A percentile compares a stretch with the other conserved stretches of the same genome.
phyloP scores from a whole-genome alignment of 1,284 basidiomycete genomes.

The Naganishia cerealis region DNA sequence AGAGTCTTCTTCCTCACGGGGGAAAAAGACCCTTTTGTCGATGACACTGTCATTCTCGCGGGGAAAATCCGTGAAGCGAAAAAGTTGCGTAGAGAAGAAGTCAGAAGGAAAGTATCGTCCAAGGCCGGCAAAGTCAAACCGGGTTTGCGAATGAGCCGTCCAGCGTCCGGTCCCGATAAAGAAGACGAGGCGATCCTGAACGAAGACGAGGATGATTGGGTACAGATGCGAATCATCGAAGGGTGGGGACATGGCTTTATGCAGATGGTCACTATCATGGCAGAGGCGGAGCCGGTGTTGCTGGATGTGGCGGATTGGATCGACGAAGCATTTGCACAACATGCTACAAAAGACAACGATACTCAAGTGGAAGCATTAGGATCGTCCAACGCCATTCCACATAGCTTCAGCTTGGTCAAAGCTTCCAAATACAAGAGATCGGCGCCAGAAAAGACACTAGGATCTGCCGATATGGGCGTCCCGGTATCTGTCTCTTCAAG shows the following conservation, averaged over 20 bases:
- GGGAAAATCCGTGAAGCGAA: constrained; percentile 91
- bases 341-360: constrained; percentile 27
- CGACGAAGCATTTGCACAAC: constrained; percentile 67
- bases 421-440: constrained; percentile 46
- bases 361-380: constrained; percentile 33
- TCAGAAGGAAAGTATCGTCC: constrained; percentile 42
- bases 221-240: constrained; percentile 83
- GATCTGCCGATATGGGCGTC: constrained; percentile 49
- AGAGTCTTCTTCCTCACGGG: constrained; percentile 88
- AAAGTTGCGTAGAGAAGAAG: constrained; percentile 69
- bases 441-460: constrained; percentile 39
- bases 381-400: constrained; percentile 35
- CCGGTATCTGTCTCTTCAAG: constrained; percentile 34
- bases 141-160: constrained; percentile 56
- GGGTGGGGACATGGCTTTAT: constrained; percentile 92
- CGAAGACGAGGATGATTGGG: constrained; percentile 87
- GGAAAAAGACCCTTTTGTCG: constrained; percentile 94
- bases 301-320: constrained; percentile 93
- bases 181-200: constrained; percentile 57
- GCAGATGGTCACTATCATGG: constrained; percentile 86
- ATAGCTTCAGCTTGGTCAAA: constrained; percentile 46
- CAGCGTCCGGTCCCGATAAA: constrained; percentile 51
- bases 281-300: constrained; percentile 71
- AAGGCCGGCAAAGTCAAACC: constrained; percentile 51
- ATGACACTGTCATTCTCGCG: constrained; percentile 90